phyloP scores from a whole-genome alignment of 208 protist species.

The Leishmania arabica region DNA sequence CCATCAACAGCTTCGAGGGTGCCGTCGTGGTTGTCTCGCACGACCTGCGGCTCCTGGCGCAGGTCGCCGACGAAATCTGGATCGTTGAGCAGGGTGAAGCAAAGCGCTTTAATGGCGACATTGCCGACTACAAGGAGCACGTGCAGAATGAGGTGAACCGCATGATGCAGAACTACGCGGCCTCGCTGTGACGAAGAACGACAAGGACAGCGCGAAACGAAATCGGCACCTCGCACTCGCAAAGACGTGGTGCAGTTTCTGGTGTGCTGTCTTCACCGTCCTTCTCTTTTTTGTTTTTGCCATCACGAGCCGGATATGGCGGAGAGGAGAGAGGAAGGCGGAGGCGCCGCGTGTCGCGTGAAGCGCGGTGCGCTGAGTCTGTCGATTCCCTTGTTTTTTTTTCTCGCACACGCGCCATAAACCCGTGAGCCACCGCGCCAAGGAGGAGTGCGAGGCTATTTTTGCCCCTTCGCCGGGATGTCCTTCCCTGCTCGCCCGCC shows the following conservation, averaged over 20 bases:
- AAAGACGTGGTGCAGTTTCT: not conserved
- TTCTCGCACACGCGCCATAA: not conserved
- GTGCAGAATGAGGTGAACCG: slow-evolving; percentile 83
- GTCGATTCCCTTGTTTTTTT: too few relatives aligned
- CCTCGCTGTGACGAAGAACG: not conserved
- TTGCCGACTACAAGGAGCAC: slow-evolving; percentile 94
- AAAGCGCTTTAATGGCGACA: slow-evolving; percentile 87
- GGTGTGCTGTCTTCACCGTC: not conserved
- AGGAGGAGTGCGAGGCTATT: not conserved
- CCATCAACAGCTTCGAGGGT: slow-evolving; percentile 93
- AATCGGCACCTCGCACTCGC: not conserved
- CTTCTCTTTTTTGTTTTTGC: not conserved
- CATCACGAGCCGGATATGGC: not conserved
- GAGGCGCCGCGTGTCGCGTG: not conserved
- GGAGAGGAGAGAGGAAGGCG: not conserved
- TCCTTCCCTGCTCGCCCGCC: not conserved
- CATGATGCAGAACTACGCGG: slow-evolving; percentile 80
- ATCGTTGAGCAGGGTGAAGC: slow-evolving; percentile 92
- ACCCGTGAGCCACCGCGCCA: not conserved
- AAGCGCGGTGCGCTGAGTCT: not conserved
- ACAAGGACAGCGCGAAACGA: not conserved
- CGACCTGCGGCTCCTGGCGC: slow-evolving; percentile 96
- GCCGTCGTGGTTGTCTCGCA: slow-evolving; percentile 97
- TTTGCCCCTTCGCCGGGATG: not conserved
- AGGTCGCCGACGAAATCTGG: slow-evolving; percentile 97